Percentiles rank a stretch among this genome's conserved stretches.
Conservation (phyloP, 2,329 filamentous ascomycete genomes). For the Ceratocystis cacaofunesta region DNA sequence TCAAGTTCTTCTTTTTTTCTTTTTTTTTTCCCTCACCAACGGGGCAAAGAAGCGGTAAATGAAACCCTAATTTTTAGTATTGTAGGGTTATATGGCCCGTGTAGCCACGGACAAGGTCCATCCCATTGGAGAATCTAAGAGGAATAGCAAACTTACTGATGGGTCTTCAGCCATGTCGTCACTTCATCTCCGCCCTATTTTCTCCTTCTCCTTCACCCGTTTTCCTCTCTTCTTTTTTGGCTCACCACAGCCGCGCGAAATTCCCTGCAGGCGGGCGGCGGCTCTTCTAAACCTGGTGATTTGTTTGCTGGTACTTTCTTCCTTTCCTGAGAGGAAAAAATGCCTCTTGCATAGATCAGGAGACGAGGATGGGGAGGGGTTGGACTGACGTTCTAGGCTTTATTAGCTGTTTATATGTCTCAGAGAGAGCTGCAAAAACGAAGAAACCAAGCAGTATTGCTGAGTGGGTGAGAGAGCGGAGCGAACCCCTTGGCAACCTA, state of each 20-base stretch:
- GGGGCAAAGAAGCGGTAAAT: background rate
- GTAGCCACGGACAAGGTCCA: background rate
- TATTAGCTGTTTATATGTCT: background rate
- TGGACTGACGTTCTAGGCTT: background rate
- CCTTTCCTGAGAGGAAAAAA: background rate
- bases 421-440: no score
- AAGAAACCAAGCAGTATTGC: no score
- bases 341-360: background rate
- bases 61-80: background rate
- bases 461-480: no score
- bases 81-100: background rate
- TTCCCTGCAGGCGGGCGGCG: background rate
- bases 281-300: background rate
- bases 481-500: no score
- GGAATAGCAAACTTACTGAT: background rate
- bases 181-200: background rate
- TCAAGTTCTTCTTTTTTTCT: no score
- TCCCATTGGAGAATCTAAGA: no score
- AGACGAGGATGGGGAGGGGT: no score
- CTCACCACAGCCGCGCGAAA: background rate
- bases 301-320: background rate
- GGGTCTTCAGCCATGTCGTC: background rate
- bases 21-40: background rate
- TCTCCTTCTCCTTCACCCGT: background rate
- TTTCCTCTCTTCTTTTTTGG: background rate